Conservation (phyloP, 768 basidiomycete species). For the Collybia sordida region DNA sequence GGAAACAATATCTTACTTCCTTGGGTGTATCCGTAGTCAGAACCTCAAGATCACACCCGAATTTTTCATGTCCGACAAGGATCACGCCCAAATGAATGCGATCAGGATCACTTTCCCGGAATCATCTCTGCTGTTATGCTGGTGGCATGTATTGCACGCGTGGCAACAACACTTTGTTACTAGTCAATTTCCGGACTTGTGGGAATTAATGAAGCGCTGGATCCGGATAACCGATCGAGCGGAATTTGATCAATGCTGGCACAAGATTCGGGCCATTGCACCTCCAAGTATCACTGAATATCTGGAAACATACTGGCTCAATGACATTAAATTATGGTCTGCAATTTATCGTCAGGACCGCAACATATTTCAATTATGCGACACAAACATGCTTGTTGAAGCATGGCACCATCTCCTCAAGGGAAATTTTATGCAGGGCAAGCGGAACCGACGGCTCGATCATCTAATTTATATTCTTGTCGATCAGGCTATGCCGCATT, state of each 20-base stretch:
- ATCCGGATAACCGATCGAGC: slow-evolving; percentile 12
- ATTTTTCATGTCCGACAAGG: too few species aligned
- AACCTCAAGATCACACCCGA: too few species aligned
- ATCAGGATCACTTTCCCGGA: too few species aligned
- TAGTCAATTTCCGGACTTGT: slow-evolving; percentile 20
- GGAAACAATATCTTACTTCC: slow-evolving; percentile 15
- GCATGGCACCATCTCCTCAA: slow-evolving; percentile 27
- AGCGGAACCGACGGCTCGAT: slow-evolving; percentile 23
- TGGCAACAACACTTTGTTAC: slow-evolving; percentile 29
- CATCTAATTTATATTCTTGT: slow-evolving; percentile 18
- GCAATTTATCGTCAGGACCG: slow-evolving; percentile 14
- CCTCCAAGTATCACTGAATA: slow-evolving; percentile 14
- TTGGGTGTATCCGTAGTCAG: too few species aligned
- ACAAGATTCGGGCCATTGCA: slow-evolving; percentile 8
- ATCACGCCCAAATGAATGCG: too few species aligned
- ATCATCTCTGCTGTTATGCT: slow-evolving; percentile 18
- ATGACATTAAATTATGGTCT: slow-evolving; percentile 18
- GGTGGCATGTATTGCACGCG: slow-evolving; percentile 30
- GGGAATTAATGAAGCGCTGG: slow-evolving; percentile 20
- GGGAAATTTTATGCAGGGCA: slow-evolving; percentile 21
- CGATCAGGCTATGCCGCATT: slow-evolving; percentile 13
- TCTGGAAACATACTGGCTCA: slow-evolving; percentile 16
- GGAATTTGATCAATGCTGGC: slow-evolving; percentile 17
- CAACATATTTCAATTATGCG: slow-evolving; percentile 10
- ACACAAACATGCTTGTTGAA: slow-evolving; percentile 29